These are phyloP conservation scores for Pseudogymnoascus sp. DNA, from an alignment of 2,329 filamentous ascomycete species.

Conservation along the genomic window DNA sequence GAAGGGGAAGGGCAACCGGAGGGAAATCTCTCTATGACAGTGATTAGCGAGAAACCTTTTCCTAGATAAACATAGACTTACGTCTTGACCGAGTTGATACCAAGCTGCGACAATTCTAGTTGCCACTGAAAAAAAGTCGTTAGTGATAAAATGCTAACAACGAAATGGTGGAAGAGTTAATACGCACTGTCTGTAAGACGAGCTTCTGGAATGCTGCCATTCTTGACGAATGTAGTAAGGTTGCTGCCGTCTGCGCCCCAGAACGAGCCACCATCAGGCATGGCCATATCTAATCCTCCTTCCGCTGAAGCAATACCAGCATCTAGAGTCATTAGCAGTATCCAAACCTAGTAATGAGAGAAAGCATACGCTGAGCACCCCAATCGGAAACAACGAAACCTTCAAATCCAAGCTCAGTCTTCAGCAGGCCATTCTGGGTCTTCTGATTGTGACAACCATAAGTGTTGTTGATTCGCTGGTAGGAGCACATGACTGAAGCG, in stretches of 20 bases:
- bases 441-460: slow-evolving; percentile 71
- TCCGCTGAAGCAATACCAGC: slow-evolving; percentile 72
- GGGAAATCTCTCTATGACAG: slow-evolving; percentile 37
- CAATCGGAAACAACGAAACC: slow-evolving; percentile 83
- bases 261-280: slow-evolving; percentile 53
- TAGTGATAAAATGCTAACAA: slow-evolving; percentile 36
- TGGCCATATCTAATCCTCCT: slow-evolving; percentile 72
- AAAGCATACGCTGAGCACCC: slow-evolving; percentile 79
- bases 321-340: slow-evolving; percentile 64
- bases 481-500: slow-evolving; percentile 76
- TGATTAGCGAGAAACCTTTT: background rate
- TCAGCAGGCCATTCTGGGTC: slow-evolving; percentile 71
- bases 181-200: slow-evolving; percentile 55
- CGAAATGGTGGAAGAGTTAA: slow-evolving; percentile 52
- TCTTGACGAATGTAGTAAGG: slow-evolving; percentile 49
- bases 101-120: slow-evolving; percentile 48
- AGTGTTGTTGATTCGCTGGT: slow-evolving; percentile 66
- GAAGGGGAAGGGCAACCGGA: slow-evolving; percentile 43
- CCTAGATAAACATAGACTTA: slow-evolving; percentile 50
- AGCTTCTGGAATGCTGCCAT: slow-evolving; percentile 48
- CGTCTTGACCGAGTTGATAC: slow-evolving; percentile 52
- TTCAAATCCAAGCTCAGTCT: slow-evolving; percentile 81
- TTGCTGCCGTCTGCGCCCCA: slow-evolving; percentile 32
- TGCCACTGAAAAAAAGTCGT: slow-evolving; percentile 72
- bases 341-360: slow-evolving; percentile 71